A percentile compares a stretch with the other conserved stretches of the same genome.
phyloP scores from a whole-genome alignment of 176 grass and related monocot species.

The Carex cristatella region DNA sequence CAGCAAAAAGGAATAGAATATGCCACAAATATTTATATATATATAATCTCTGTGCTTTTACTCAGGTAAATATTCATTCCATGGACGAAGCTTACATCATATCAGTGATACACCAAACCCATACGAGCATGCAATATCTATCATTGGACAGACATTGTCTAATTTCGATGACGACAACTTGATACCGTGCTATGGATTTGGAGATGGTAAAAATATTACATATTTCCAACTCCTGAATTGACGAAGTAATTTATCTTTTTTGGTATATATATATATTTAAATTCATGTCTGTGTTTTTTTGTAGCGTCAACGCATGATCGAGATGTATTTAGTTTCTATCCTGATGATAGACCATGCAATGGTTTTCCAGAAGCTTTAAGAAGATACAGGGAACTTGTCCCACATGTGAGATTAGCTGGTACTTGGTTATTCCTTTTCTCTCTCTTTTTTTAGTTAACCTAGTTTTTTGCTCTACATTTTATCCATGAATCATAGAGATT shows the following conservation, averaged over 20 bases:
- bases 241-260: neutral
- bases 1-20: neutral
- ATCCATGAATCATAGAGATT: neutral
- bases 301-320: constrained; percentile 84
- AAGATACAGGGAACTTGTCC: constrained; percentile 73
- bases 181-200: constrained; percentile 95
- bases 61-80: constrained; percentile 41
- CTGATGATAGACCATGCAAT: constrained; percentile 62
- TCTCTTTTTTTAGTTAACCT: neutral
- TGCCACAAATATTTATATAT: neutral
- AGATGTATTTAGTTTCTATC: constrained; percentile 79
- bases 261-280: neutral
- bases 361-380: constrained; percentile 73
- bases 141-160: constrained; percentile 78
- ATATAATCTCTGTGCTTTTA: neutral
- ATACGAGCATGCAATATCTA: constrained; percentile 82
- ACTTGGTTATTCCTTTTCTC: constrained; percentile 1
- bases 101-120: constrained; percentile 66
- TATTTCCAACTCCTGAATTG: neutral
- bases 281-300: neutral
- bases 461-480: neutral
- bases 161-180: constrained; percentile 90
- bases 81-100: constrained; percentile 69
- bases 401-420: constrained; percentile 76
- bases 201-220: constrained; percentile 58